Conservation (phyloP, 805 yeast species). For the Wickerhamiella siamensis region DNA sequence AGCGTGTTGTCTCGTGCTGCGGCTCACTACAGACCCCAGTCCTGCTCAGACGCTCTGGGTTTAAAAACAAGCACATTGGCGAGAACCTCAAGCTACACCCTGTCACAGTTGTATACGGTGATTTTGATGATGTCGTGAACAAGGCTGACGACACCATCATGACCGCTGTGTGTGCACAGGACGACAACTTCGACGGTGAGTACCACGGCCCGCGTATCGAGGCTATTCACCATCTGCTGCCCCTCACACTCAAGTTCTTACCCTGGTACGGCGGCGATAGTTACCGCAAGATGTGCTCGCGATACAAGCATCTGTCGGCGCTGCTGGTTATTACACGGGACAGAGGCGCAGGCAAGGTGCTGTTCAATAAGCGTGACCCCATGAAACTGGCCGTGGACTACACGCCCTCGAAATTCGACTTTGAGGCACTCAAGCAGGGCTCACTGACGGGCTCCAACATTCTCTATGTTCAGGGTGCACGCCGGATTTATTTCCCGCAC, state of each 20-base stretch:
- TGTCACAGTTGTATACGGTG: slow-evolving; percentile 29
- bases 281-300: slow-evolving; percentile 24
- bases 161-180: slow-evolving; percentile 35
- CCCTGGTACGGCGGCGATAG: slow-evolving; percentile 32
- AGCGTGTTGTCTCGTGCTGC: slow-evolving; percentile 31
- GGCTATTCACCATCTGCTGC: slow-evolving; percentile 34
- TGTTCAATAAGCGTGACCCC: slow-evolving; percentile 25
- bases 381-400: slow-evolving; percentile 27
- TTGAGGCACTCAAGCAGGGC: slow-evolving; percentile 29
- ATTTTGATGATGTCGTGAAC: slow-evolving; percentile 29
- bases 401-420: slow-evolving; percentile 29
- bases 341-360: slow-evolving; percentile 26
- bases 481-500: slow-evolving; percentile 25
- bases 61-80: slow-evolving; percentile 38
- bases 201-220: slow-evolving; percentile 42
- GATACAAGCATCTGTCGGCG: slow-evolving; percentile 28
- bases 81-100: slow-evolving; percentile 40
- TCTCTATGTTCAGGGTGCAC: slow-evolving; percentile 36
- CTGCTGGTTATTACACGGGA: slow-evolving; percentile 36
- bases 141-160: slow-evolving; percentile 33
- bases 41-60: slow-evolving; percentile 34
- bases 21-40: slow-evolving; percentile 39
- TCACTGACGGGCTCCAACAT: slow-evolving; percentile 31
- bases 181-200: slow-evolving; percentile 37
- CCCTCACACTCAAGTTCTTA: slow-evolving; percentile 25